Percentiles rank a stretch among this genome's conserved stretches.
Evolutionary conservation across 805 yeast species (phyloP).

Genomic region (Candida taoyuanica): DNA sequence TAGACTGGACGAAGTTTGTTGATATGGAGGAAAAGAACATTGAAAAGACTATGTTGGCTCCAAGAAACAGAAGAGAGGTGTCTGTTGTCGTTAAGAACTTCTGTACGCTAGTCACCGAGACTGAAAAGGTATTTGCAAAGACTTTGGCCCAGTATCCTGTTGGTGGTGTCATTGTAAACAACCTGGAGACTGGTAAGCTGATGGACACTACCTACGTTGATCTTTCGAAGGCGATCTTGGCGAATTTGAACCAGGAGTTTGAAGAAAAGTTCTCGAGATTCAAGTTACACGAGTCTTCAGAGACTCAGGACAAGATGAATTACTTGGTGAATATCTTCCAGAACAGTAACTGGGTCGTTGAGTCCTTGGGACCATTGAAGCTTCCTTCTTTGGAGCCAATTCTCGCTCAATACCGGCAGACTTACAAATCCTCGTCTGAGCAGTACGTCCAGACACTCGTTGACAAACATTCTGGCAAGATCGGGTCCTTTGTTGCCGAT

Average conservation of each 20-base stretch:
- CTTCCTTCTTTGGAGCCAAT: conserved; percentile 12
- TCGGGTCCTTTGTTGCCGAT: conserved; percentile 60
- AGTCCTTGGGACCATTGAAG: conserved; percentile 31
- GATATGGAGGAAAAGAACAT: conserved; percentile 47
- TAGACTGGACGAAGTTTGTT: conserved; percentile 56
- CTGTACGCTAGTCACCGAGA: conserved; percentile 40
- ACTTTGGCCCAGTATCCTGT: conserved; percentile 14
- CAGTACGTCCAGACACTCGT: conserved; percentile 44
- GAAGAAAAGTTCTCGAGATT: conserved; percentile 18
- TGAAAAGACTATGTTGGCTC: conserved; percentile 33
- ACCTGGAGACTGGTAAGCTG: conserved; percentile 22
- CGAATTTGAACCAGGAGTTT: conserved; percentile 25
- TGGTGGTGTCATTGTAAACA: conserved; percentile 1
- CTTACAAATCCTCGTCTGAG: conserved; percentile 32
- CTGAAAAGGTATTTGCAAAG: conserved; percentile 27
- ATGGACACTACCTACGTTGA: conserved; percentile 29
- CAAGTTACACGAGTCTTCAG: conserved; percentile 18
- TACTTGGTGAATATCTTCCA: conserved; percentile 45
- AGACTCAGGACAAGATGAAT: conserved; percentile 33
- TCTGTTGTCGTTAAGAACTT: conserved; percentile 42
- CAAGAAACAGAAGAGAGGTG: conserved; percentile 37
- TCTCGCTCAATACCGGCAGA: conserved; percentile 21
- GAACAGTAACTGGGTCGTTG: conserved; percentile 50
- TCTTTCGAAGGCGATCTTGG: conserved; percentile 28
- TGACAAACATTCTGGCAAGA: conserved; percentile 57